Evolutionary conservation across 2,329 filamentous ascomycete genomes (phyloP).

Genomic region (Cryphonectria nitschkei): DNA sequence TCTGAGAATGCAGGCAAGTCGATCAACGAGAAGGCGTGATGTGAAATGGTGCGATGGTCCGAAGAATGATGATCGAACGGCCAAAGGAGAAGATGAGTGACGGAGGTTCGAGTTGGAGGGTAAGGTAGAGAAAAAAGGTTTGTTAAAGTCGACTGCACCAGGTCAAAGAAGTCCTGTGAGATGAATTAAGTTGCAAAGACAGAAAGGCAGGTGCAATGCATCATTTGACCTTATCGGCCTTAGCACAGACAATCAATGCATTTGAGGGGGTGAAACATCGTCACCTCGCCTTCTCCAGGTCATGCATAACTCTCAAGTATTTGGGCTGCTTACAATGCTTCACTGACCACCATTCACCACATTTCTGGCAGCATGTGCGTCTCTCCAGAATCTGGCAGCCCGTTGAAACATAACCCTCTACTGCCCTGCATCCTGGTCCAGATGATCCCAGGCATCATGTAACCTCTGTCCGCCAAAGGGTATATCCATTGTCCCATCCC

Average conservation of each 20-base stretch:
- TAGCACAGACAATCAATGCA: not conserved
- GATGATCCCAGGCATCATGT: not conserved
- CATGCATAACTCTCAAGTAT: no score
- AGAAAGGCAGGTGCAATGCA: not conserved
- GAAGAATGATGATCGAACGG: not conserved
- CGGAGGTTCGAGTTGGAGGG: not conserved
- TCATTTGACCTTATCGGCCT: not conserved
- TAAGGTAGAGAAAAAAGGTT: not conserved
- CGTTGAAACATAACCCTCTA: no score
- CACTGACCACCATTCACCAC: not conserved
- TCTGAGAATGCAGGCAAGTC: not conserved
- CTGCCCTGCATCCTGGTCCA: no score
- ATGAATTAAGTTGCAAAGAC: not conserved
- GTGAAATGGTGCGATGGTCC: not conserved
- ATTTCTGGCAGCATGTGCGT: no score
- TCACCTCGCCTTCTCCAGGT: not conserved
- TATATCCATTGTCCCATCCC: no score
- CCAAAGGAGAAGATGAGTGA: not conserved
- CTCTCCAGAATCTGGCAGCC: not conserved
- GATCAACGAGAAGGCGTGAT: not conserved
- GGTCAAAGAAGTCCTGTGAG: not conserved
- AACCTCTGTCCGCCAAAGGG: not conserved
- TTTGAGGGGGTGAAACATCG: not conserved
- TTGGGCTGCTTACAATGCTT: not conserved
- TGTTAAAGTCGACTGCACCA: not conserved